Evolutionary conservation across 2,329 filamentous ascomycete genomes (phyloP).

Genomic region (Epichloe baconii): DNA sequence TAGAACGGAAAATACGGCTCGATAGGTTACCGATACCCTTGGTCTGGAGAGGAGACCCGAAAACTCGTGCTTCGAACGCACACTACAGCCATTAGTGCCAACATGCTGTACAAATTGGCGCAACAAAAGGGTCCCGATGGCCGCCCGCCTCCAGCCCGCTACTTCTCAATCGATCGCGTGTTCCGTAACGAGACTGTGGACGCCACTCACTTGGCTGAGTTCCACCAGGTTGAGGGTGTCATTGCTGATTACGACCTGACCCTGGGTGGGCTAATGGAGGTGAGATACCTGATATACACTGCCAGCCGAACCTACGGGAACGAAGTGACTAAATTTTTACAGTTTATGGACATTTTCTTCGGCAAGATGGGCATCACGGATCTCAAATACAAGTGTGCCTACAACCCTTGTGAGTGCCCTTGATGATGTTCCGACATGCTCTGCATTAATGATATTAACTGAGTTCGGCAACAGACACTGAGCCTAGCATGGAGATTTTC

Average conservation of each 20-base stretch:
- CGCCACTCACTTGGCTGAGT: conserved; percentile 91
- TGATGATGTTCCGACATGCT: not conserved
- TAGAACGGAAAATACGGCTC: conserved; percentile 77
- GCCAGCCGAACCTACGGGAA: not conserved
- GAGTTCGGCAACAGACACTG: conserved; percentile 48
- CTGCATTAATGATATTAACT: conserved; percentile 54
- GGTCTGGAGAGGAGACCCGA: conserved; percentile 75
- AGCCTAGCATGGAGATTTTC: conserved; percentile 97
- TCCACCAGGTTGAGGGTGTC: conserved; percentile 97
- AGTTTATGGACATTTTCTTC: conserved; percentile 90
- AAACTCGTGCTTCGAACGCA: conserved; percentile 85
- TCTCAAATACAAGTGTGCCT: conserved; percentile 87
- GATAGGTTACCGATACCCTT: conserved; percentile 92
- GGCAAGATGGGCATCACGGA: conserved; percentile 78
- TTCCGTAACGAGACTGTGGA: conserved; percentile 98
- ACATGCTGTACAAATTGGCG: conserved; percentile 82
- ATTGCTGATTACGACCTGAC: conserved; percentile 94
- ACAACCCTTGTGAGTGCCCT: conserved; percentile 10
- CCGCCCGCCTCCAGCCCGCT: conserved; percentile 58
- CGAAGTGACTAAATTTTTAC: not conserved
- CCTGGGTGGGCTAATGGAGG: conserved; percentile 75
- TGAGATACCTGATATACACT: not conserved
- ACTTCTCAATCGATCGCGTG: conserved; percentile 96
- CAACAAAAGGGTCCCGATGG: conserved; percentile 63
- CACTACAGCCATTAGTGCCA: conserved; percentile 83